Percentiles rank a stretch among this genome's conserved stretches.
phyloP scores from a whole-genome alignment of 2,329 filamentous ascomycete genomes.

The Raffaelea deltoideospora region DNA sequence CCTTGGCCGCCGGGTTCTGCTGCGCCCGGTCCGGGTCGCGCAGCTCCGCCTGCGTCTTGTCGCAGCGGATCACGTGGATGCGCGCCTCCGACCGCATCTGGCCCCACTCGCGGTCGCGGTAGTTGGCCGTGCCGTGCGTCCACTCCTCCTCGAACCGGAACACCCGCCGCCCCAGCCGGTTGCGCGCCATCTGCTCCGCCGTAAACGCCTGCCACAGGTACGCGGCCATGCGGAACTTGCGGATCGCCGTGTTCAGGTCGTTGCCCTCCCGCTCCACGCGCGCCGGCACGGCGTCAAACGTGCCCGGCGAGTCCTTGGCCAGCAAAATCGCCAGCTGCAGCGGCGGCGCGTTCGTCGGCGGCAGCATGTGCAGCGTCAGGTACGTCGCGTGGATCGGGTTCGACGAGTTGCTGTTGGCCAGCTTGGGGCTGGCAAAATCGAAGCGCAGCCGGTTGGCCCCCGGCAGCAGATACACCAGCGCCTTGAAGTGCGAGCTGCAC shows the following conservation, averaged over 20 bases:
- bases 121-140: conserved; percentile 68
- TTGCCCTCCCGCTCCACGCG: conserved; percentile 69
- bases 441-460: conserved; percentile 80
- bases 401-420: conserved; percentile 51
- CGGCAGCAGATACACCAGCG: conserved; percentile 75
- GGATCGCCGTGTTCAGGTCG: conserved; percentile 60
- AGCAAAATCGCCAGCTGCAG: conserved; percentile 80
- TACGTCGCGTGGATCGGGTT: conserved; percentile 64
- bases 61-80: conserved; percentile 68
- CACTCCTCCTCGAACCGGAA: conserved; percentile 94
- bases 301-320: conserved; percentile 74
- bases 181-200: conserved; percentile 86
- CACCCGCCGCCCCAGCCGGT: conserved; percentile 68
- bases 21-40: conserved; percentile 64
- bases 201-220: conserved; percentile 98
- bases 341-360: conserved; percentile 62
- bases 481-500: conserved; percentile 79
- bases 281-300: conserved; percentile 69
- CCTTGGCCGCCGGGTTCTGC: conserved; percentile 54
- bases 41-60: conserved; percentile 75
- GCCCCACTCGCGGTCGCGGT: conserved; percentile 53
- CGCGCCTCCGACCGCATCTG: conserved; percentile 83
- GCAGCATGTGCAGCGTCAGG: conserved; percentile 75
- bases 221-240: conserved; percentile 87
- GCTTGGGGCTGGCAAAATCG: conserved; percentile 74